Conservation (phyloP, 257 asterid genomes). For the Handroanthus guayacan region DNA sequence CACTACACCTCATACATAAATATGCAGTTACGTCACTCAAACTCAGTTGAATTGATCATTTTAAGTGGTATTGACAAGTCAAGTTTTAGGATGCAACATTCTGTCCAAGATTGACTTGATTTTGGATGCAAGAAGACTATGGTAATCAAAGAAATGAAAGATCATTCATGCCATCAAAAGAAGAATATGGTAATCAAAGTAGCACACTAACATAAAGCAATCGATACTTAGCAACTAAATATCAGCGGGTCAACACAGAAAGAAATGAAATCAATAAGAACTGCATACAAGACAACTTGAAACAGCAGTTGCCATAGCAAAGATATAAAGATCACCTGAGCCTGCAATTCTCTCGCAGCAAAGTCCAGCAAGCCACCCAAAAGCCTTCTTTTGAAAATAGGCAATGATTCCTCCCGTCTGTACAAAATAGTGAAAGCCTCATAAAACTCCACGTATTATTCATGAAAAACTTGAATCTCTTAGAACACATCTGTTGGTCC, state of each 20-base stretch:
- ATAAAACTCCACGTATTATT: slow-evolving; percentile 28
- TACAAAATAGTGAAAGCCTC: slow-evolving; percentile 35
- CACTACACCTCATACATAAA: neutral
- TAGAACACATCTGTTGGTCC: slow-evolving; percentile 29
- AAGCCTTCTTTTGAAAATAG: slow-evolving; percentile 94
- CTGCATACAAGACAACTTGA: slow-evolving; percentile 28
- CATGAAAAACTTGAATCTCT: neutral
- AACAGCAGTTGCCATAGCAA: slow-evolving; percentile 22
- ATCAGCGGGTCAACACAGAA: slow-evolving; percentile 28
- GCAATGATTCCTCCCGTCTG: slow-evolving; percentile 95
- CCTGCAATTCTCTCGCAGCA: slow-evolving; percentile 92
- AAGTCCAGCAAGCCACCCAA: slow-evolving; percentile 93
- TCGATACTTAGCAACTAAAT: slow-evolving; percentile 21
- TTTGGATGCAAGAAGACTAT: slow-evolving; percentile 1
- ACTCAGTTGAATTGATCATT: neutral
- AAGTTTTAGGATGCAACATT: slow-evolving; percentile 28
- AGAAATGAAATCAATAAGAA: slow-evolving; percentile 28
- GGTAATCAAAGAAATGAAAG: slow-evolving; percentile 16
- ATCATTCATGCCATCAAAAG: slow-evolving; percentile 31
- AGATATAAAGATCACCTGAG: slow-evolving; percentile 69
- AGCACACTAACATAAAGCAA: slow-evolving; percentile 16
- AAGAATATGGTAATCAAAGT: slow-evolving; percentile 24
- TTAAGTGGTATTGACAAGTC: slow-evolving; percentile 18
- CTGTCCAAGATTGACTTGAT: slow-evolving; percentile 17
- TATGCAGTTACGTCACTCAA: slow-evolving; percentile 10